Evolutionary conservation across 2,329 filamentous ascomycete genomes (phyloP), one percentile per base, ranked within the genome.

Genomic region (Fusarium nisikadoi): DNA sequence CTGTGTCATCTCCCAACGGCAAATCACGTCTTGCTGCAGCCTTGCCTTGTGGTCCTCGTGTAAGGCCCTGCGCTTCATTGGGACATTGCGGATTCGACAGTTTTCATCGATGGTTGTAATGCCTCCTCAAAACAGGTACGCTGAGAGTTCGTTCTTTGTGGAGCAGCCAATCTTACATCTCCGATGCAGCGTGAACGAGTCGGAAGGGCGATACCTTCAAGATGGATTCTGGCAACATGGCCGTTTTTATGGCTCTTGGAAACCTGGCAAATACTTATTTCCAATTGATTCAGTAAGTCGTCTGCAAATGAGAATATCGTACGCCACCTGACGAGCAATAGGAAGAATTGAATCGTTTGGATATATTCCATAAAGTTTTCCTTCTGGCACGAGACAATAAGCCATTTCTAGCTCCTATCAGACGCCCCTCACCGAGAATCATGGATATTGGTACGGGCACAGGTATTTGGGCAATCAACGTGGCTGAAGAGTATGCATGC

Each of bases 391-490:
- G 92, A 70, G 84, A 86, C 41, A 80, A 85, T 5, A 75, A 74
- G 36, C 71, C 78, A 5, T 76, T 80, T 62, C 61, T 71, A 59
- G 33, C 62, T 67, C 61, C 70, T 43, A 36, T 70, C 75, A 29
- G 59, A 50, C 57, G 68, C 31, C 45, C 65, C 67, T 25, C 67
- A 59, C 50, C 77, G 35, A 81, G 83, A 55, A 85, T 92, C 52
- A 79, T 92, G 45, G 90, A 92, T 76, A 79, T 97, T 59, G 95
- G 94, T 45, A 95, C 92, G 71, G 95, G 95, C 25, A 97, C 94
- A 2, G 94, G 94, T 42, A 95, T 97, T 68, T 98, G 95, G 95
- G 90, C 92, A 43, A 93, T 97, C 75, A 92, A 95, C 74, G 92
- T 97, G 83, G 92, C 93, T 70, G 91, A 82, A 71, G 70, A 93